Evolutionary conservation across 75 land plant species (phyloP).

Genomic region (Ceratopteris richardii): DNA sequence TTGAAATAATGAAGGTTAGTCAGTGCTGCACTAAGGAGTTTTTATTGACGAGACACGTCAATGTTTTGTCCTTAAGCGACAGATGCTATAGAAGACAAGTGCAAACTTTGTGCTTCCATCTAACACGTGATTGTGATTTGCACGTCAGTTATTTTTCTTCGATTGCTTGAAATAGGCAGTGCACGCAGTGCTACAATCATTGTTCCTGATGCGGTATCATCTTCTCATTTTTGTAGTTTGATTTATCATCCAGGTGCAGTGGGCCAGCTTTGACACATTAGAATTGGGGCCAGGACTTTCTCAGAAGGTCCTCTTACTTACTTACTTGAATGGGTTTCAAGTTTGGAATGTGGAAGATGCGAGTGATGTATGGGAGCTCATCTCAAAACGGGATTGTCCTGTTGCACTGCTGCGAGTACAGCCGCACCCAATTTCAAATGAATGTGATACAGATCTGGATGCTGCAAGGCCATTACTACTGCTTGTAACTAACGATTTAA

Average conservation of each 20-base stretch:
- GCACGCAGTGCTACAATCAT: no score
- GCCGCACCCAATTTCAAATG: conserved; percentile 42
- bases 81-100: no score
- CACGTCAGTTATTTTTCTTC: no score
- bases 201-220: no score
- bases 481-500: conserved; percentile 27
- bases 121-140: no score
- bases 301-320: conserved; percentile 60
- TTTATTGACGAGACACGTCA: no score
- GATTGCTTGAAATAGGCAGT: no score
- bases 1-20: no score
- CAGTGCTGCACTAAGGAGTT: no score
- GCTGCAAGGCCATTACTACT: conserved; percentile 57
- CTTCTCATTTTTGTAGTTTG: not conserved
- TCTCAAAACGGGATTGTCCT: conserved; percentile 73
- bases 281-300: conserved; percentile 41
- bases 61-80: no score
- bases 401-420: conserved; percentile 76
- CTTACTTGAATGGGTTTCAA: conserved; percentile 78
- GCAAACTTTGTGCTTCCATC: no score
- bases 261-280: conserved; percentile 89
- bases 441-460: conserved; percentile 34
- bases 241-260: conserved; percentile 52
- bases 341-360: conserved; percentile 93
- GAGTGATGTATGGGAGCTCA: conserved; percentile 62